Conservation (phyloP, 1,284 basidiomycete genomes). For the Coniferiporia weirii region DNA sequence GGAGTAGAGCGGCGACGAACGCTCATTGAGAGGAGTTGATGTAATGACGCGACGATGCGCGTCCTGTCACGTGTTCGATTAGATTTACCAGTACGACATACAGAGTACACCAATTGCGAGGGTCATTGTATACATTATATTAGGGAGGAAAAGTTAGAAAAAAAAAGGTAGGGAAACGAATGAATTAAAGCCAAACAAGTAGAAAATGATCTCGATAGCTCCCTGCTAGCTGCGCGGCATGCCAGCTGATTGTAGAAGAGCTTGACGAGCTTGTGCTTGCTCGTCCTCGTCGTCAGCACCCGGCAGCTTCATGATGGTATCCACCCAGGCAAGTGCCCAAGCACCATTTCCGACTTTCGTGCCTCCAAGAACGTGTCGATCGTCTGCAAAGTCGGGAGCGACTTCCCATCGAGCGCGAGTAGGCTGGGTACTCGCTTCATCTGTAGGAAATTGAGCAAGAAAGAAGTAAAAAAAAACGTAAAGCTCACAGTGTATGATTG, state of each 20-base stretch:
- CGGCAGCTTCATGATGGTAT: constrained; percentile 59
- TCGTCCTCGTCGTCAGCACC: constrained; percentile 18
- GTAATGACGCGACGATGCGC: too few species aligned
- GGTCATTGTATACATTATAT: neutral
- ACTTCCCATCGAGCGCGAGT: constrained; percentile 57
- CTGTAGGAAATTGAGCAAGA: constrained; percentile 32
- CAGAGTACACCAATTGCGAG: too few species aligned
- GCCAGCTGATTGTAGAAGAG: neutral
- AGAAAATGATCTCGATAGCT: neutral
- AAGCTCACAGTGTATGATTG: constrained; percentile 59
- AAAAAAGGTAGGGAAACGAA: neutral
- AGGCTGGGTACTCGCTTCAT: constrained; percentile 68
- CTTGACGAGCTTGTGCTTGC: constrained; percentile 11
- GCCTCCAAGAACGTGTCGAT: constrained; percentile 54
- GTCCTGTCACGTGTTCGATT: too few species aligned
- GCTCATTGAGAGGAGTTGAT: too few species aligned
- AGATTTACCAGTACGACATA: too few species aligned
- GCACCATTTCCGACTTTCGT: constrained; percentile 69
- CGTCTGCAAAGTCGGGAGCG: constrained; percentile 39
- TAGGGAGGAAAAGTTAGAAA: neutral
- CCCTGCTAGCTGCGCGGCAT: neutral
- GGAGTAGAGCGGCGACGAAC: too few species aligned
- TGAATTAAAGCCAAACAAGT: neutral
- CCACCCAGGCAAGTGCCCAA: constrained; percentile 75
- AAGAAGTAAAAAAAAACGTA: constrained; percentile 11